A percentile compares a stretch with the other conserved stretches of the same genome.
These are phyloP conservation scores for Tetragonia tetragonoides DNA, from an alignment of 148 eudicot genomes.

Conservation along the genomic window DNA sequence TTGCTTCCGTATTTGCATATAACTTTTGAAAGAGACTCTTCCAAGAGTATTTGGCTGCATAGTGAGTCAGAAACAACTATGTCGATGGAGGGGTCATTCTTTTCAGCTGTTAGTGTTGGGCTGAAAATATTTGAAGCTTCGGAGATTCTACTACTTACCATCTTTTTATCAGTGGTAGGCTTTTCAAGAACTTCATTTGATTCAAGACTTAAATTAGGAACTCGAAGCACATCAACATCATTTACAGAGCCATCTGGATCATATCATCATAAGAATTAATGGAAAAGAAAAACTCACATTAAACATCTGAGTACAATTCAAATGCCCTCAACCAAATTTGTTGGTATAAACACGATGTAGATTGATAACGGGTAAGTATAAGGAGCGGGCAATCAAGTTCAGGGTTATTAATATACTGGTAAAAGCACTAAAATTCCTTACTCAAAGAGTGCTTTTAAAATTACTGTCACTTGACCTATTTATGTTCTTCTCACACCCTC, in stretches of 20 bases:
- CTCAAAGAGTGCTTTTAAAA: neutral
- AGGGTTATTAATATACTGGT: neutral
- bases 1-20: slow-evolving; percentile 60
- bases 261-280: slow-evolving; percentile 19
- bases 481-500: neutral
- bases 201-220: slow-evolving; percentile 49
- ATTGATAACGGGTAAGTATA: neutral
- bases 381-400: neutral
- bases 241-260: slow-evolving; percentile 38
- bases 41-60: slow-evolving; percentile 35
- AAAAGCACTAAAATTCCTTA: neutral
- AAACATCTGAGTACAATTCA: slow-evolving; percentile 5
- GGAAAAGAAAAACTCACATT: neutral
- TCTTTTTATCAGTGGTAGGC: slow-evolving; percentile 36
- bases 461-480: neutral
- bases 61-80: slow-evolving; percentile 33
- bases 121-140: slow-evolving; percentile 60
- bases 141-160: slow-evolving; percentile 45
- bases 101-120: slow-evolving; percentile 30
- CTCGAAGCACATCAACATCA: slow-evolving; percentile 23
- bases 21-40: slow-evolving; percentile 45
- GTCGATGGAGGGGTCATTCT: slow-evolving; percentile 24
- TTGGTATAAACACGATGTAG: neutral
- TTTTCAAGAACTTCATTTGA: slow-evolving; percentile 63
- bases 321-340: neutral